A percentile compares a stretch with the other conserved stretches of the same genome.
Conservation (phyloP, 2,329 filamentous ascomycete species). For the Acarospora socialis region DNA sequence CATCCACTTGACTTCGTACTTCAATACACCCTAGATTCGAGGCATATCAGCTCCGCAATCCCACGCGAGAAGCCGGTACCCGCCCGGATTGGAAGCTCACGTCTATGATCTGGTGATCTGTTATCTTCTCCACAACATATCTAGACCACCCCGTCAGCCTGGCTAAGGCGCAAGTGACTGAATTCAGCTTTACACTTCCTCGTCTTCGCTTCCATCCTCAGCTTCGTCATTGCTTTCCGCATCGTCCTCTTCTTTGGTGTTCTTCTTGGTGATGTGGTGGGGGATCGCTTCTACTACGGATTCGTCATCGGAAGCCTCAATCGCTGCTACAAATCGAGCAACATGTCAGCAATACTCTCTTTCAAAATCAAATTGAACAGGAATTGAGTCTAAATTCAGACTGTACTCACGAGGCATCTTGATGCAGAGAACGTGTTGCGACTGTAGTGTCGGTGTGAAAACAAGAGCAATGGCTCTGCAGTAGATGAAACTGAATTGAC, state of each 20-base stretch:
- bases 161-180: conserved; percentile 2
- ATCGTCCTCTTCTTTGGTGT: conserved; percentile 22
- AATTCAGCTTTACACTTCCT: conserved; percentile 11
- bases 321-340: no score
- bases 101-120: neutral
- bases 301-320: conserved; percentile 17
- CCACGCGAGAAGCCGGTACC: conserved; percentile 6
- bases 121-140: conserved; percentile 13
- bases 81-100: no score
- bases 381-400: no score
- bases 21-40: conserved; percentile 21
- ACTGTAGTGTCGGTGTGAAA: no score
- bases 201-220: conserved; percentile 7
- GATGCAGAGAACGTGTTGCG: no score
- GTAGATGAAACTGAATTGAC: no score
- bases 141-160: conserved; percentile 5
- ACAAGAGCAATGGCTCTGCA: no score
- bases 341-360: no score
- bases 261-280: conserved; percentile 13
- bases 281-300: conserved; percentile 7
- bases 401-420: no score
- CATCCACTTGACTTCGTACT: conserved; percentile 33
- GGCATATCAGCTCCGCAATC: conserved; percentile 7
- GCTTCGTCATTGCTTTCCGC: conserved; percentile 18
- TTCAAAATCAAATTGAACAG: no score